These are phyloP conservation scores for Neonectria neomacrospora DNA, from an alignment of 2,329 filamentous ascomycete species.

Conservation along the genomic window DNA sequence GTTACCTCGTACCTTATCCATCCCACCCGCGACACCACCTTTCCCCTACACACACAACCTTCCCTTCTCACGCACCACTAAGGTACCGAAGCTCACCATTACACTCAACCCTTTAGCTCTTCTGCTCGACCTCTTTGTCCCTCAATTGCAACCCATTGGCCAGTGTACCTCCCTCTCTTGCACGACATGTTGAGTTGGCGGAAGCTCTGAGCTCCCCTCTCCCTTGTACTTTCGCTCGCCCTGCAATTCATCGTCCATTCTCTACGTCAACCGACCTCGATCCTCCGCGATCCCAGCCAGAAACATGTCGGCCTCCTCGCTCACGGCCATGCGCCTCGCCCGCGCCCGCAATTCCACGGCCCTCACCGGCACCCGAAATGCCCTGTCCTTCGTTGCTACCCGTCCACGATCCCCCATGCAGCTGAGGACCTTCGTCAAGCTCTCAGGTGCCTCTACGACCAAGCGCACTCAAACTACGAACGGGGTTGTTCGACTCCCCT, in stretches of 20 bases:
- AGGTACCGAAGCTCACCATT: not conserved
- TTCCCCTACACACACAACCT: constrained; percentile 1
- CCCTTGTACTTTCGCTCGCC: constrained; percentile 1
- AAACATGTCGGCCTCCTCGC: constrained; percentile 40
- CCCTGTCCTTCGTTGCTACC: constrained; percentile 27
- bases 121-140: not conserved
- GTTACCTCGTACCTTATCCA: constrained; percentile 19
- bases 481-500: constrained; percentile 29
- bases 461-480: constrained; percentile 20
- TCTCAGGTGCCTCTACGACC: constrained; percentile 31
- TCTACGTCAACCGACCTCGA: constrained; percentile 9
- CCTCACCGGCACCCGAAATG: constrained; percentile 28
- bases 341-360: constrained; percentile 32
- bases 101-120: not conserved
- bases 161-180: constrained; percentile 6
- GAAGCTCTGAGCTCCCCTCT: constrained; percentile 18
- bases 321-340: constrained; percentile 41
- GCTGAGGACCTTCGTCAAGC: constrained; percentile 38
- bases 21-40: constrained; percentile 16
- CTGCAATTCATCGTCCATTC: constrained; percentile 15
- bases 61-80: not conserved
- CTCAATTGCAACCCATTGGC: constrained; percentile 23
- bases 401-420: constrained; percentile 27
- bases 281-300: not conserved
- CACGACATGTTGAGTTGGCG: constrained; percentile 26